Base-by-base conservation (phyloP, 352 stramenopile species). In the Halophytophthora polymorphica region DNA sequence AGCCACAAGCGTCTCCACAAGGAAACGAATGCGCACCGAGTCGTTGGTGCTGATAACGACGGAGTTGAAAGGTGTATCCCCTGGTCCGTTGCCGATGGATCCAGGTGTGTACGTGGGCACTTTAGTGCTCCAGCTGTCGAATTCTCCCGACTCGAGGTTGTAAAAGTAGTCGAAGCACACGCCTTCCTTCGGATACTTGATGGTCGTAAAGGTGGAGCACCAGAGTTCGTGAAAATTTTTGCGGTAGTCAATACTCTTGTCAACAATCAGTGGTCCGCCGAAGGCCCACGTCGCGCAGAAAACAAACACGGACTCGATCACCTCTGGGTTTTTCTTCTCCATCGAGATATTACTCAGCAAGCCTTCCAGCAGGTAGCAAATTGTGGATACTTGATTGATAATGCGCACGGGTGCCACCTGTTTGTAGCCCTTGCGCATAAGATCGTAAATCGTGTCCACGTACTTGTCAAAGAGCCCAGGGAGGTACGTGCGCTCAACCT, bases 81-180 rank as follows among this genome's bases (percentile, higher is more conserved):
- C 94, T 6, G 90, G 75, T 0, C 81, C 86, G 42, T 93, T 96
- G 14, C 96, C 96, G 62, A 99, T 98, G 21, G 87, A 78, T 1
- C 91, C 76, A 1, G 93, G 84, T 7, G 73, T 57, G 55, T 97
- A 98, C 55, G 93, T 91, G 14, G 93, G 89, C 21, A 98, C 92
- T 53, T 97, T 96, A 2, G 70, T 87, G 57, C 81, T 85, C 96
- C 96, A 99, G 53, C 84, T 90, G 31, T 97, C 79, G 53, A 98
- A 98, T 34, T 96, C 85, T 53, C 89, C 90, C 3, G 72, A 90
- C 41, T 96, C 85, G 18, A 95, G 53, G 63, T 98, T 97, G 64
- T 96, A 99, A 54, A 98, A 98, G 64, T 98, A 98, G 71, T 99
- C 96, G 54, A 98, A 99, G 59, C 93, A 98, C 6, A 91, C 51